Conservation (phyloP, 1,284 basidiomycete species). For the Neolentinus lepideus region DNA sequence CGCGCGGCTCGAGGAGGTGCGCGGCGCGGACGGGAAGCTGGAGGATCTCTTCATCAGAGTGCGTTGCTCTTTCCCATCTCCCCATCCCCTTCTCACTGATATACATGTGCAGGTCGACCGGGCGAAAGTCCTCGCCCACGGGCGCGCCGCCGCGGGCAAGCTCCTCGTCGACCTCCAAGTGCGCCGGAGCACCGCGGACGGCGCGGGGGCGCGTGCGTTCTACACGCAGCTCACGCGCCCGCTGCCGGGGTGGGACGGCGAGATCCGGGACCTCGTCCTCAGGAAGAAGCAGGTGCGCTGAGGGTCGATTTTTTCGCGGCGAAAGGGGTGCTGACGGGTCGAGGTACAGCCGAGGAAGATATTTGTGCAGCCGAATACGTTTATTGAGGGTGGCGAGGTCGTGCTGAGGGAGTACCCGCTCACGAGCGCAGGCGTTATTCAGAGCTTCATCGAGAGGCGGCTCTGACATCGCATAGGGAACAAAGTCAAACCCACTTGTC, state of each 20-base stretch:
- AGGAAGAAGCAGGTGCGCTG: constrained; percentile 68
- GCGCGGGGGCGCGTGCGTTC: constrained; percentile 63
- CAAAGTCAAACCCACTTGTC: no score
- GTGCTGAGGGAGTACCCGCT: constrained; percentile 72
- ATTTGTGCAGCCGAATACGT: constrained; percentile 76
- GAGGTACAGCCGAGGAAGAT: constrained; percentile 66
- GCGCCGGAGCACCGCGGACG: constrained; percentile 78
- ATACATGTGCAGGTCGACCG: constrained; percentile 53
- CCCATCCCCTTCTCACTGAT: background rate
- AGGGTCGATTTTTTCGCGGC: background rate
- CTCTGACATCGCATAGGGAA: constrained; percentile 27
- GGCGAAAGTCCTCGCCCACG: constrained; percentile 53
- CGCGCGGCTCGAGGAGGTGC: constrained; percentile 62
- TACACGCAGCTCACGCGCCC: constrained; percentile 74
- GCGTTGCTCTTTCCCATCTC: constrained; percentile 16
- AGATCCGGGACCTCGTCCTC: constrained; percentile 70
- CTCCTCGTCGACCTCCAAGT: constrained; percentile 75
- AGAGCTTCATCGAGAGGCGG: constrained; percentile 72
- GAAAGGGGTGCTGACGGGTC: background rate
- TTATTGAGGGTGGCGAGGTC: constrained; percentile 57
- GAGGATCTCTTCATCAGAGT: constrained; percentile 67
- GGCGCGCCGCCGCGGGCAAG: constrained; percentile 60
- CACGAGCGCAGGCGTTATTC: constrained; percentile 63
- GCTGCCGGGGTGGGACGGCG: constrained; percentile 60
- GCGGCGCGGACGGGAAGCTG: constrained; percentile 45